These are phyloP conservation scores for Trichoderma guizhouense DNA, from an alignment of 2,329 filamentous ascomycete genomes.

Conservation along the genomic window DNA sequence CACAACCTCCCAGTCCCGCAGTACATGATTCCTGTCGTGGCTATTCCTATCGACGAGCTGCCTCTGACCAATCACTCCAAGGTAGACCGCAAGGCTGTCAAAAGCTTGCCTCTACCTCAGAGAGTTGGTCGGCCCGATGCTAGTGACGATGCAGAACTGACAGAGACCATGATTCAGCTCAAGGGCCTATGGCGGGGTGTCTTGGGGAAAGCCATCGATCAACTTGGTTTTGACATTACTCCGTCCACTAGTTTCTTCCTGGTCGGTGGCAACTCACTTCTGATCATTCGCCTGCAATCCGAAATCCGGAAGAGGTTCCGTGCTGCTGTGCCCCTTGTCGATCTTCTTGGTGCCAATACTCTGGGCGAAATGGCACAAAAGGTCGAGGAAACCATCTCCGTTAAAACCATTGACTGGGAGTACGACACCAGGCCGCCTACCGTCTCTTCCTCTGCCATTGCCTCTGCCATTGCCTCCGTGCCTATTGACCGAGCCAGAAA, in stretches of 20 bases:
- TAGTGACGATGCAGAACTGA: conserved; percentile 12
- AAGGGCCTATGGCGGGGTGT: conserved; percentile 20
- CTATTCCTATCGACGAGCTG: no score
- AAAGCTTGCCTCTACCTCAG: conserved; percentile 25
- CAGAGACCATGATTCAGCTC: conserved; percentile 22
- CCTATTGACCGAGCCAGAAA: no score
- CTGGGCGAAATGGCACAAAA: conserved; percentile 38
- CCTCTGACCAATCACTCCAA: conserved; percentile 33
- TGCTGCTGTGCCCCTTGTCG: conserved; percentile 23
- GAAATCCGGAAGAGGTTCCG: no score
- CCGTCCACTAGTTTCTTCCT: no score
- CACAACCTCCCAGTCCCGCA: no score
- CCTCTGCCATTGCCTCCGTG: no score
- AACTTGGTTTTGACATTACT: no score
- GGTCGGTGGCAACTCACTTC: no score
- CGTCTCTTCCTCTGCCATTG: not conserved
- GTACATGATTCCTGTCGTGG: no score
- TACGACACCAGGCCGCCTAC: conserved; percentile 21
- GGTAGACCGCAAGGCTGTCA: conserved; percentile 31
- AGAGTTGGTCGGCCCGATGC: not conserved
- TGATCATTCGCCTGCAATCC: no score
- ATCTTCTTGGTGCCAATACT: conserved; percentile 38
- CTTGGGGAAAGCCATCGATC: no score
- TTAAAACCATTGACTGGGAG: conserved; percentile 27
- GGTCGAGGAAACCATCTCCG: conserved; percentile 24